Evolutionary conservation across 352 stramenopile genomes (phyloP), one percentile per base, ranked within the genome.

Genomic region (Pythium phragmitis): DNA sequence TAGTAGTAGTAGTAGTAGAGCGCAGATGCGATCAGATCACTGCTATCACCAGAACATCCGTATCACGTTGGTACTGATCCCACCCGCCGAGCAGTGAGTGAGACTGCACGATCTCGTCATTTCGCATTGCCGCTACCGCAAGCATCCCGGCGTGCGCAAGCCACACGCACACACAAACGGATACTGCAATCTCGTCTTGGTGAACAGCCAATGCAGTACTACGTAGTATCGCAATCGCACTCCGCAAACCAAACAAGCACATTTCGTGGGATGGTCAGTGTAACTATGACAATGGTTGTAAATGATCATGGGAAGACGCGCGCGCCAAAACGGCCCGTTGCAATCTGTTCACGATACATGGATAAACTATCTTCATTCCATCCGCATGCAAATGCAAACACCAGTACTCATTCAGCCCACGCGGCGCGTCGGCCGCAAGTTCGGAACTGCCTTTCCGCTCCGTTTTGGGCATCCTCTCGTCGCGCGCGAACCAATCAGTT

Each of bases 211-310:
- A 30, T 5, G 26, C 26, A 30, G 21, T 21, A 21, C 21, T 21
- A 21, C 21, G 21, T 21, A 21, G 26, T 42, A 42, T n/a, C 21
- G 30, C 12, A 42, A 21, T 55, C 2, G 46, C 46, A 8, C 1
- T 47, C 11, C 11, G 37, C n/a, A 54, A 3, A 11, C 7, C 8
- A 26, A 36, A 45, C 7, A 37, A 13, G 26, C 26, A 8, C 9
- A 0, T 48, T n/a, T 57, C 4, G 19, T 45, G 57, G 70, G 68
- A 81, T 70, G 71, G 74, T 81, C 74, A 81, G 74, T 79, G 74
- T 81, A 81, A 81, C 74, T 81, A 81, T 81, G 74, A 81, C 74
- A 75, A 53, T 51, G 71, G 65, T 64, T 77, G 60, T 73, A 62
- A 67, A 54, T 47, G 73, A 72, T 81, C 73, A 81, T 72, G 46